Base-by-base conservation (phyloP, 2,329 filamentous ascomycete species). In the Diaporthe batatas region DNA sequence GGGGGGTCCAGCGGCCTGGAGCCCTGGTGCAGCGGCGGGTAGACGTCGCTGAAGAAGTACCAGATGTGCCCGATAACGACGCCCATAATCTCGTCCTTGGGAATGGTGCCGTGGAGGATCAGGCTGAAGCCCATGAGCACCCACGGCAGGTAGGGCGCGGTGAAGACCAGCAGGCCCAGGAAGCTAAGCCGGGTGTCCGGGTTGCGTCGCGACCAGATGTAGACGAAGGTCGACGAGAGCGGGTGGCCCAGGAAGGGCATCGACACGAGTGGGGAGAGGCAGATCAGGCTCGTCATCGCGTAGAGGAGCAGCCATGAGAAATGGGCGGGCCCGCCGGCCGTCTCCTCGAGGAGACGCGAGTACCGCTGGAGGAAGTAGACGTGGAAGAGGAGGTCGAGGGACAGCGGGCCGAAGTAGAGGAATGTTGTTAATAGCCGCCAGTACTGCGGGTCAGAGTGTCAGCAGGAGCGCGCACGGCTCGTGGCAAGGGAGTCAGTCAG, bases 281-380 rank as follows among this genome's bases (percentile, higher is more conserved):
- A 85, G 71, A 98, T 89, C 23, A 99, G 90, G 72, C 92, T 93
- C 2, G 90, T 88, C 81, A 92, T 94, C 72, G 95, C 92, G 81
- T 97, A 98, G 68, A 96, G 86, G 2, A 99, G 88, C 23, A 99
- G 88, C 95, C 96, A 99, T 7, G 95, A 95, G 85, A 98, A 99
- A 80, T 97, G 93, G 3, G 96, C 96, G 1, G 96, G 93, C 55
- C 94, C 91, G 53, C 95, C 94, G n/a, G 95, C 95, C 0, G 94
- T 95, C 83, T 98, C 96, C 84, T 99, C 96, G 59, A 99, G 90
- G 55, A 98, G 92, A 67, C 96, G 93, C 8, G 96, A 95, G 83
- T 99, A 99, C 72, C 96, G 93, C 81, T 98, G 95, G 72, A 98
- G 92, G 85, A 99, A 99, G 89, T 98, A 99, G 82, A 98, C 93